Evolutionary conservation across 805 yeast genomes (phyloP).

Genomic region (Hanseniaspora thailandica): DNA sequence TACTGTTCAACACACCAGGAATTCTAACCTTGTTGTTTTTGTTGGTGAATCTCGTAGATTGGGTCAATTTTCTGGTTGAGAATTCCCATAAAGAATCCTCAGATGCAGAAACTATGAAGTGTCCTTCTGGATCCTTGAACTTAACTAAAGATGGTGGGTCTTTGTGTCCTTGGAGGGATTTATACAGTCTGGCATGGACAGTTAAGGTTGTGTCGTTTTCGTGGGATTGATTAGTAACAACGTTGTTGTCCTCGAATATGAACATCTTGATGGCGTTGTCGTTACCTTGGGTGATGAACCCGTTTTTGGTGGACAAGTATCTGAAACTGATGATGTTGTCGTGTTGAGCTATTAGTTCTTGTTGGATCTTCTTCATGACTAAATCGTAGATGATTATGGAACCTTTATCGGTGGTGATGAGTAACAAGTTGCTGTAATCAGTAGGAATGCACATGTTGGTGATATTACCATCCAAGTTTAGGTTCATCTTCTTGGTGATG

Average conservation of each 20-base stretch:
- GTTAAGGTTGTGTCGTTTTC: conserved; percentile 35
- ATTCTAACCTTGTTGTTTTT: conserved; percentile 37
- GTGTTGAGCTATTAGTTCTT: conserved; percentile 56
- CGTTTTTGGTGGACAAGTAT: conserved; percentile 84
- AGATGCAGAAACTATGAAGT: conserved; percentile 75
- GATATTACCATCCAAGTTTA: conserved; percentile 45
- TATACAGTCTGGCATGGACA: conserved; percentile 71
- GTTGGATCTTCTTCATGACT: conserved; percentile 13
- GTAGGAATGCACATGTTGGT: conserved; percentile 11
- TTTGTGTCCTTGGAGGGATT: conserved; percentile 96
- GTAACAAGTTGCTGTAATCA: conserved; percentile 7
- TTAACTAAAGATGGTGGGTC: conserved; percentile 68
- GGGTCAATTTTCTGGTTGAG: conserved; percentile 90
- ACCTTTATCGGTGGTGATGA: conserved; percentile 9
- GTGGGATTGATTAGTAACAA: conserved; percentile 29
- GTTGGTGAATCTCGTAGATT: conserved; percentile 68
- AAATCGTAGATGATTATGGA: conserved; percentile 11
- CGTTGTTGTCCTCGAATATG: conserved; percentile 57
- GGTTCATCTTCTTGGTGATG: conserved; percentile 36
- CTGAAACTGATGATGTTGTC: conserved; percentile 70
- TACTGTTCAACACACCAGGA: conserved; percentile 50
- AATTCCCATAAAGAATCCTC: conserved; percentile 86
- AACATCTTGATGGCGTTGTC: conserved; percentile 82
- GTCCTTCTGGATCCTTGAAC: conserved; percentile 73
- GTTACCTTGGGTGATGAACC: conserved; percentile 77